Conservation (phyloP, 371 early-diverging fungal genomes). For the Apophysomyces ossiformis region DNA sequence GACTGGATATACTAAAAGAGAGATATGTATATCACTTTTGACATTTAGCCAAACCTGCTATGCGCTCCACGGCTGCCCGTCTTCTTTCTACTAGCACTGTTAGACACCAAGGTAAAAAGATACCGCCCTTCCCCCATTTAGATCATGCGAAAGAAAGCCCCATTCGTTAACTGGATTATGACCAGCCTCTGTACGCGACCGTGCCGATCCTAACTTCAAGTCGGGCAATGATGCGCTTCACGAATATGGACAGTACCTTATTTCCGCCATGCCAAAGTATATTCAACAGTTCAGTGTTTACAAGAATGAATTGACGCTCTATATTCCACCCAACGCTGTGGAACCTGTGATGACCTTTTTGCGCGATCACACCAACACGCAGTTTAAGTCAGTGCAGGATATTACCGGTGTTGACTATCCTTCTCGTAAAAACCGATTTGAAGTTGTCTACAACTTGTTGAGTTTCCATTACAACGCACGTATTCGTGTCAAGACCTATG, state of each 20-base stretch:
- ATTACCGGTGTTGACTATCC: constrained; percentile 93
- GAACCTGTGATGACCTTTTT: constrained; percentile 85
- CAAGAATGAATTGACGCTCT: constrained; percentile 97
- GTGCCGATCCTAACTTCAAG: constrained; percentile 54
- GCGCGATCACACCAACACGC: constrained; percentile 91
- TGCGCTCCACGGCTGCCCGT: constrained; percentile 32
- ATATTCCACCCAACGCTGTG: constrained; percentile 84
- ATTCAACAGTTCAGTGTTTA: constrained; percentile 97
- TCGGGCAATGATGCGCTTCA: constrained; percentile 67
- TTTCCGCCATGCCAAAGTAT: constrained; percentile 88
- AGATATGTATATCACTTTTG: too few relatives aligned
- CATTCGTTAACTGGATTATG: not conserved
- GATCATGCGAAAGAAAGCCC: not conserved
- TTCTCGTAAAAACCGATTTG: constrained; percentile 90
- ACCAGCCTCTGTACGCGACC: constrained; percentile 9
- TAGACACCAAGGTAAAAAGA: constrained; percentile 38
- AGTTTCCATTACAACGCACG: constrained; percentile 91
- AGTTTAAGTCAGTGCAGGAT: constrained; percentile 92
- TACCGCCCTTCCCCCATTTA: not conserved
- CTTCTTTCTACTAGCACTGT: constrained; percentile 32
- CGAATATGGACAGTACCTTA: constrained; percentile 90
- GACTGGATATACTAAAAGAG: too few relatives aligned
- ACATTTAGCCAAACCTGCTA: constrained; percentile 24
- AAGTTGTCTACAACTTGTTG: constrained; percentile 94
- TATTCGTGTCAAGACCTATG: constrained; percentile 96